Evolutionary conservation across 352 stramenopile species (phyloP).

Genomic region (Phytophthora constricta): DNA sequence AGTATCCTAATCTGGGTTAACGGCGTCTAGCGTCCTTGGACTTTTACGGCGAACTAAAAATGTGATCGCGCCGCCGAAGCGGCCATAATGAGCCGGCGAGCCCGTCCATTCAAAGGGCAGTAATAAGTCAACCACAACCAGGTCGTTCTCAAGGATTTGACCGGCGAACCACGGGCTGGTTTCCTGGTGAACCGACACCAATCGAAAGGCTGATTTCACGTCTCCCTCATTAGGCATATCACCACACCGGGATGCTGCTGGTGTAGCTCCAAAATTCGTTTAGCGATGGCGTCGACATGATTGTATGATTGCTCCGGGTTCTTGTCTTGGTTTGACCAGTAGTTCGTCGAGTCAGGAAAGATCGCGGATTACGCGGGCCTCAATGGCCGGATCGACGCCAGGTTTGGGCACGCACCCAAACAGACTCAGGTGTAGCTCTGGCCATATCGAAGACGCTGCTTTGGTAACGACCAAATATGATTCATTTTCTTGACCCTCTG

Average conservation of each 20-base stretch:
- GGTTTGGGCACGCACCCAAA: conserved; percentile 4
- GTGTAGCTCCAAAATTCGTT: neutral
- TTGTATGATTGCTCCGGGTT: neutral
- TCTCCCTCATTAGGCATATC: neutral
- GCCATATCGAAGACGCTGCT: neutral
- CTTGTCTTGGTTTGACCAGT: neutral
- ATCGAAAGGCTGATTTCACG: neutral
- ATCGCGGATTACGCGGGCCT: conserved; percentile 2
- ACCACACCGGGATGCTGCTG: neutral
- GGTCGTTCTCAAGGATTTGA: neutral
- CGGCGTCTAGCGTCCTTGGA: neutral
- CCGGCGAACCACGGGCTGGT: neutral
- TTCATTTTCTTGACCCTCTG: neutral
- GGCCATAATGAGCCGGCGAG: no score
- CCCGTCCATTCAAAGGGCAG: conserved; percentile 13
- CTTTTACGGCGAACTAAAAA: conserved; percentile 3
- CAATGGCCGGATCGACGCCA: neutral
- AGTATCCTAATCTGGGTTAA: neutral
- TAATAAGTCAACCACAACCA: neutral
- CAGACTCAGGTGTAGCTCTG: neutral
- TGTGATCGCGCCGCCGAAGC: neutral
- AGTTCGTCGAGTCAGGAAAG: conserved; percentile 5
- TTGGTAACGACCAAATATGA: neutral
- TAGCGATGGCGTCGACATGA: neutral
- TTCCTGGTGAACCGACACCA: neutral